phyloP scores from a whole-genome alignment of 805 yeast genomes.

The Yamadazyma ubonensis region DNA sequence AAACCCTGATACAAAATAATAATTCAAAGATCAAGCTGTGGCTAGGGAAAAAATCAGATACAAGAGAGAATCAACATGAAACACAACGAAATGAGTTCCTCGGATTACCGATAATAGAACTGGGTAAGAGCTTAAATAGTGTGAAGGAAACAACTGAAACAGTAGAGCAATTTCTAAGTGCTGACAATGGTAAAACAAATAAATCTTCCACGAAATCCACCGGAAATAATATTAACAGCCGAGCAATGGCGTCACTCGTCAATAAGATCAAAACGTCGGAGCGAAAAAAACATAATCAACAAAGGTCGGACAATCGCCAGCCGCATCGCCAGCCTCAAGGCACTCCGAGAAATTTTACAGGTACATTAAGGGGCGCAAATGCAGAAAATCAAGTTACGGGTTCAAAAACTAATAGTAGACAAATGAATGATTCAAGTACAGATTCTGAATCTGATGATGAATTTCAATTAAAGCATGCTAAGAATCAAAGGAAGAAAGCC shows the following conservation, averaged over 20 bases:
- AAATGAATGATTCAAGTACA: not conserved
- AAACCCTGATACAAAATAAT: slow-evolving; percentile 39
- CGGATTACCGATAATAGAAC: slow-evolving; percentile 32
- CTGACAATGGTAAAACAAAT: slow-evolving; percentile 21
- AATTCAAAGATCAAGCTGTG: slow-evolving; percentile 18
- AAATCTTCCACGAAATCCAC: not conserved
- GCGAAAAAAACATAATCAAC: slow-evolving; percentile 5
- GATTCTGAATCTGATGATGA: slow-evolving; percentile 3
- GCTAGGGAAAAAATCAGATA: slow-evolving; percentile 7
- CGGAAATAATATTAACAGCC: slow-evolving; percentile 6
- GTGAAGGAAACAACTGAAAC: not conserved
- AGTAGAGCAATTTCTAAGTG: slow-evolving; percentile 2
- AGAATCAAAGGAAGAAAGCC: slow-evolving; percentile 7
- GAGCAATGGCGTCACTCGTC: slow-evolving; percentile 39
- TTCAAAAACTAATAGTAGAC: not conserved
- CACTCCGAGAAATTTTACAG: not conserved
- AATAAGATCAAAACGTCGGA: slow-evolving; percentile 31
- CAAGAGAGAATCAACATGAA: slow-evolving; percentile 18
- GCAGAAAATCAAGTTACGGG: too few relatives aligned
- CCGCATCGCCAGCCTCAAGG: not conserved
- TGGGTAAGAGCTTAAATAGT: slow-evolving; percentile 15
- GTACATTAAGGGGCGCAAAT: not conserved
- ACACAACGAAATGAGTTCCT: slow-evolving; percentile 23
- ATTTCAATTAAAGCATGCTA: slow-evolving; percentile 1
- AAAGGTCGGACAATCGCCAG: not conserved